Percentiles rank a stretch among this genome's conserved stretches.
Conservation (phyloP, 495 filamentous ascomycete genomes). For the Thermothielavioides terrestris region DNA sequence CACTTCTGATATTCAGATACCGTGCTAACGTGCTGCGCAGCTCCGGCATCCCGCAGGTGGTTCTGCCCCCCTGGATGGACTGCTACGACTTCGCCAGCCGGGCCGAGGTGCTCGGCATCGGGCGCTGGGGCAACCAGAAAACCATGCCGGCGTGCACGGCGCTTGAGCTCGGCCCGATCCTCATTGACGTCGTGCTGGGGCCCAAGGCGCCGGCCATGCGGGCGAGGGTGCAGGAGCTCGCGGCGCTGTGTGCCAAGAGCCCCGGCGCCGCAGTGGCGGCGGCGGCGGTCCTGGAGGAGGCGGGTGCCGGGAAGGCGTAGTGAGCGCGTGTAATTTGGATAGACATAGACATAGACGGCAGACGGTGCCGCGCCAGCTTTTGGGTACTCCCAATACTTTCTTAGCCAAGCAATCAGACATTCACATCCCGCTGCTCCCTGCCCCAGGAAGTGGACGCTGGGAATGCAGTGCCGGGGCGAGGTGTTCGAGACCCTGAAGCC, state of each 20-base stretch:
- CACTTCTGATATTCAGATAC: neutral
- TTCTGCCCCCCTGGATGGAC: conserved; percentile 44
- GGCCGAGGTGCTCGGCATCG: conserved; percentile 42
- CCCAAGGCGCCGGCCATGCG: neutral
- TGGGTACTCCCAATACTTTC: no score
- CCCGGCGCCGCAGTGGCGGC: neutral
- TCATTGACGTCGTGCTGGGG: conserved; percentile 1
- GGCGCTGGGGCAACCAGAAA: conserved; percentile 33
- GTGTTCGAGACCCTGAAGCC: no score
- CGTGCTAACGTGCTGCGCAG: conserved; percentile 17
- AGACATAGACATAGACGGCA: no score
- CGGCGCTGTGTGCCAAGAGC: neutral
- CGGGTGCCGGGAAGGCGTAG: neutral
- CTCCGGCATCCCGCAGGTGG: conserved; percentile 39
- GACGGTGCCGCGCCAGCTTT: no score
- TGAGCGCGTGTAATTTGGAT: no score
- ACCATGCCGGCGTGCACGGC: neutral
- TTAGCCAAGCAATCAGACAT: no score
- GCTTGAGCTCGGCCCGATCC: neutral
- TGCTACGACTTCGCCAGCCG: conserved; percentile 44
- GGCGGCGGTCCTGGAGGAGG: neutral
- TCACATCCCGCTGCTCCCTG: no score
- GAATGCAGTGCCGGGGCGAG: no score
- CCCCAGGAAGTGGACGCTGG: no score
- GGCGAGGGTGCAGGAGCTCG: neutral